Percentiles rank a stretch among this genome's conserved stretches.
Conservation (phyloP, 1,284 basidiomycete genomes). For the Entoloma clypeatum region DNA sequence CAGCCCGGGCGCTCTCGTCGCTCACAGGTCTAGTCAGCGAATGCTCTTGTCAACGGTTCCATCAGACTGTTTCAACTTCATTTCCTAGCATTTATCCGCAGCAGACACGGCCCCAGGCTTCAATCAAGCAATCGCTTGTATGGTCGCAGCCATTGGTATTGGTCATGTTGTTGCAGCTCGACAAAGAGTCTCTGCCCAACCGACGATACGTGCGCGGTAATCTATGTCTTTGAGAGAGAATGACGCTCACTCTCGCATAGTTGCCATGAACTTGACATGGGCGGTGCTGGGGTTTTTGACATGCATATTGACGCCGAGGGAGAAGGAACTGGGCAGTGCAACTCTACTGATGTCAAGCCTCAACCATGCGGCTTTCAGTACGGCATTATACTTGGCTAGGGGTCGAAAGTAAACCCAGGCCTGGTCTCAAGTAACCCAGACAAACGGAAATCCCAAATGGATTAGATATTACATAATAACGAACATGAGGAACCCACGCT, state of each 20-base stretch:
- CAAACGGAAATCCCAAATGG: no score
- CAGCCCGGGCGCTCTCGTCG: constrained; percentile 12
- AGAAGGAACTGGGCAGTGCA: constrained; percentile 22
- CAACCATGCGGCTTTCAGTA: constrained; percentile 21
- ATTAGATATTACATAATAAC: no score
- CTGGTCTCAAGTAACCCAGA: no score
- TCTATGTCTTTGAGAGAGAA: background rate
- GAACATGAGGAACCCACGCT: no score
- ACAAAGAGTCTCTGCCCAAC: constrained; percentile 16
- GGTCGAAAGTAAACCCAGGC: no score
- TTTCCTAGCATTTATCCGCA: constrained; percentile 23
- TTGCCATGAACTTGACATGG: constrained; percentile 26
- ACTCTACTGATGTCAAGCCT: constrained; percentile 23
- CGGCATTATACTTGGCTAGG: constrained; percentile 10
- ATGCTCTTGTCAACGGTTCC: background rate
- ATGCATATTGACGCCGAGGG: constrained; percentile 19
- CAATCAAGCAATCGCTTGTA: constrained; percentile 30
- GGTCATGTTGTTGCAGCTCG: constrained; percentile 24
- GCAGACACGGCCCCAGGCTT: constrained; percentile 25
- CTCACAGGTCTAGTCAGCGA: constrained; percentile 21
- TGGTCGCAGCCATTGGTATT: constrained; percentile 27
- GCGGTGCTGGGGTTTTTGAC: constrained; percentile 22
- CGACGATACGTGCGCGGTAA: constrained; percentile 18
- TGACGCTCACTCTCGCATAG: constrained; percentile 10
- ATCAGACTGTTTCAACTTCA: background rate